phyloP scores from a whole-genome alignment of 2,329 filamentous ascomycete genomes.

The Aureobasidium sp. region DNA sequence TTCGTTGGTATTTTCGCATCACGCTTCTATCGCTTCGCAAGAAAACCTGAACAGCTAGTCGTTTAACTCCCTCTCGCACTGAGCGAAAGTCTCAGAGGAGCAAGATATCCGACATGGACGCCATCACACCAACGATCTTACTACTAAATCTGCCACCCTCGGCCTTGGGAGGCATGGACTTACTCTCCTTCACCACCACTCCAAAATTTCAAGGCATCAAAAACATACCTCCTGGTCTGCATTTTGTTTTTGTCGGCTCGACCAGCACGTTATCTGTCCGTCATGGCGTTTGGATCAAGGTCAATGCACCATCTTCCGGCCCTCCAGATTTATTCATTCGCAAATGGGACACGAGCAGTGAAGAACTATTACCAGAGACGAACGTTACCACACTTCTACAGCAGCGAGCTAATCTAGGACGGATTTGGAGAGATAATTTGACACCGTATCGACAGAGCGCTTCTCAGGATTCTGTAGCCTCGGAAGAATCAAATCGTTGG shows the following conservation, averaged over 20 bases:
- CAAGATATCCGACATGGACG: neutral
- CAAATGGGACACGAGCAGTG: constrained; percentile 47
- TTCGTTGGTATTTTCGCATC: neutral
- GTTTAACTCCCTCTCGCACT: neutral
- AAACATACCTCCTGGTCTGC: constrained; percentile 50
- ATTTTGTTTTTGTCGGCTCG: constrained; percentile 56
- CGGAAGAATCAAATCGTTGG: constrained; percentile 47
- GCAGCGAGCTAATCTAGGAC: constrained; percentile 50
- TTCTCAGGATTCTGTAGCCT: constrained; percentile 26
- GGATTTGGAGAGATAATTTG: constrained; percentile 48
- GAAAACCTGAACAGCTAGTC: neutral
- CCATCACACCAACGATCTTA: constrained; percentile 27
- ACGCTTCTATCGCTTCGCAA: neutral
- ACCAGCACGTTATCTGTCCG: constrained; percentile 53
- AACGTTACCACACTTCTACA: constrained; percentile 39
- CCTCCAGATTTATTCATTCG: constrained; percentile 45
- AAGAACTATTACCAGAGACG: constrained; percentile 39
- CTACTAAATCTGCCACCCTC: constrained; percentile 40
- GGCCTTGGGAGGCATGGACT: constrained; percentile 48
- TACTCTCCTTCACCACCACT: constrained; percentile 57
- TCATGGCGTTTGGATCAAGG: constrained; percentile 56
- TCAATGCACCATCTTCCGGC: constrained; percentile 24
- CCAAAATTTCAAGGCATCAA: constrained; percentile 56
- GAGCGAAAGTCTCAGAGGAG: neutral
- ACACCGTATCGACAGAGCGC: constrained; percentile 42